phyloP scores from a whole-genome alignment of 1,284 basidiomycete genomes.

The Cystobasidium sp. region DNA sequence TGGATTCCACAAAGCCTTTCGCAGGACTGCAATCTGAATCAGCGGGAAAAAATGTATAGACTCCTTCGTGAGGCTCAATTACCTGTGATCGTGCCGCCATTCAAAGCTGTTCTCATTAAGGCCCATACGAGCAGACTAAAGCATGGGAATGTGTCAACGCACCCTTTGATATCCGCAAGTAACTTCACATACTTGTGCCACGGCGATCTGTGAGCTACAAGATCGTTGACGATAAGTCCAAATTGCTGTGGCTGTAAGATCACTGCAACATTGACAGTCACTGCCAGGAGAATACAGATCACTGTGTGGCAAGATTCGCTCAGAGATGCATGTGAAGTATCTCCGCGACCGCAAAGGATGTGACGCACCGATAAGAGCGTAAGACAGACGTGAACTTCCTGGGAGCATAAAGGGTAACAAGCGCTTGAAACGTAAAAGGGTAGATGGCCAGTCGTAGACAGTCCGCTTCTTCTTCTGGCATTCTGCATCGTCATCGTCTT shows the following conservation, averaged over 20 bases:
- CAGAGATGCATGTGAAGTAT: neutral
- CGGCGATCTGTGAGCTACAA: constrained; percentile 52
- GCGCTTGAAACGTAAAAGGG: constrained; percentile 31
- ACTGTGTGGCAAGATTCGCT: neutral
- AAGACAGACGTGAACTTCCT: constrained; percentile 66
- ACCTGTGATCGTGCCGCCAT: constrained; percentile 3
- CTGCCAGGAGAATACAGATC: constrained; percentile 69
- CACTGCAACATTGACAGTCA: constrained; percentile 74
- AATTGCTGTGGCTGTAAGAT: constrained; percentile 72
- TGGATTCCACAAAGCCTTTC: constrained; percentile 17
- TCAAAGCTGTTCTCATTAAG: neutral
- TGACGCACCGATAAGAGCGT: constrained; percentile 63
- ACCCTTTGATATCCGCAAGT: constrained; percentile 65
- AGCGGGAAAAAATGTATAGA: neutral
- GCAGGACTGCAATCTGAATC: neutral
- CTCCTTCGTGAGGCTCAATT: too few relatives aligned
- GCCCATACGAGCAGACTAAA: constrained; percentile 24
- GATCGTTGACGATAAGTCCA: constrained; percentile 66
- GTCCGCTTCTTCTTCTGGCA: neutral
- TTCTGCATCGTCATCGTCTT: constrained; percentile 31
- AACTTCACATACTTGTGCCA: constrained; percentile 53
- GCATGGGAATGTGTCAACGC: neutral
- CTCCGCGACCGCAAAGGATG: neutral
- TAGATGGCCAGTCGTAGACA: constrained; percentile 16
- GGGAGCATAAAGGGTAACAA: constrained; percentile 83